phyloP scores from a whole-genome alignment of 768 basidiomycete species.

The Mycena pura region DNA sequence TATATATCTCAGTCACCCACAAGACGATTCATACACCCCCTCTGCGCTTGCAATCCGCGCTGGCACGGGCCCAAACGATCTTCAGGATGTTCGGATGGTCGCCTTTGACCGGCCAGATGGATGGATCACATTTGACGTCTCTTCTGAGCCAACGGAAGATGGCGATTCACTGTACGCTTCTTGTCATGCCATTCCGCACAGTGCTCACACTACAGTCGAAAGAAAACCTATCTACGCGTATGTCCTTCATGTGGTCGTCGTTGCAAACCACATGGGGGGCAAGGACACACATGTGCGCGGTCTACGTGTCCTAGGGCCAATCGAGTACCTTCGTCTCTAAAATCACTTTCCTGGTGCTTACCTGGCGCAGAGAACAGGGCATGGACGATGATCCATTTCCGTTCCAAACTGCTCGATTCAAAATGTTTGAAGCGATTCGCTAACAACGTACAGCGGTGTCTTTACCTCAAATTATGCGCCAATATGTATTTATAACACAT shows the following conservation, averaged over 20 bases:
- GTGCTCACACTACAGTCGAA: conserved; percentile 4
- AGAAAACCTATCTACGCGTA: conserved; percentile 91
- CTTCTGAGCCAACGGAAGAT: conserved; percentile 79
- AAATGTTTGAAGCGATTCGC: conserved; percentile 81
- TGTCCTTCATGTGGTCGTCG: conserved; percentile 87
- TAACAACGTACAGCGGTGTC: conserved; percentile 36
- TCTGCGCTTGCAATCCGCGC: conserved; percentile 89
- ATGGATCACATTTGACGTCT: conserved; percentile 90
- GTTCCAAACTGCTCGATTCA: conserved; percentile 69
- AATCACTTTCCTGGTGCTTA: conserved; percentile 3
- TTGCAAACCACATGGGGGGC: conserved; percentile 96
- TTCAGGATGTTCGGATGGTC: conserved; percentile 89
- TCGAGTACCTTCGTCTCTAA: conserved; percentile 59
- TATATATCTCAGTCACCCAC: conserved; percentile 77
- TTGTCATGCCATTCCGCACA: neutral
- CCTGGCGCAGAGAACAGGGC: conserved; percentile 45
- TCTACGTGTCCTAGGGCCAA: conserved; percentile 82
- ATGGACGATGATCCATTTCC: conserved; percentile 75
- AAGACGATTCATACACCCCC: conserved; percentile 97
- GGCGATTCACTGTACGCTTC: conserved; percentile 76
- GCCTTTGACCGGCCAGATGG: conserved; percentile 92
- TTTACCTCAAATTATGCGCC: neutral
- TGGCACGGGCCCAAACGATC: conserved; percentile 88
- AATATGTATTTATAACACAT: neutral
- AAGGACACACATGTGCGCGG: conserved; percentile 99